Evolutionary conservation across 2,329 filamentous ascomycete species (phyloP).

Genomic region (Ceratocystis smalleyi): DNA sequence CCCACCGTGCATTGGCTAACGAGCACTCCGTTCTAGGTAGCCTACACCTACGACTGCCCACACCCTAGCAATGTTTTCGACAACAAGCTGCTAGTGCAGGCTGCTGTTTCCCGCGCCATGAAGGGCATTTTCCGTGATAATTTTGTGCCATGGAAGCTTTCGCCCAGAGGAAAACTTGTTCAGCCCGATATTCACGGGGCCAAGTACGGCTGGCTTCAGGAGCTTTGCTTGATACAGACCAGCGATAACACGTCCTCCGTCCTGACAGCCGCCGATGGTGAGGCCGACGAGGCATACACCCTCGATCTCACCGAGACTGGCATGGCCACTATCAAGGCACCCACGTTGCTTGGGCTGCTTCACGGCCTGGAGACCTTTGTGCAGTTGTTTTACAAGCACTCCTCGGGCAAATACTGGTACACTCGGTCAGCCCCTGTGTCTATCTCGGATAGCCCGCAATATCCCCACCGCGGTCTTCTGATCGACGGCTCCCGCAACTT

Average conservation of each 20-base stretch:
- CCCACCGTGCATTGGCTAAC: background rate
- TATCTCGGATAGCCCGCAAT: conserved; percentile 60
- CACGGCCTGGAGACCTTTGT: conserved; percentile 61
- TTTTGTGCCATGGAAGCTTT: conserved; percentile 66
- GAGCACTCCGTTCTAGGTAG: conserved; percentile 27
- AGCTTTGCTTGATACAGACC: conserved; percentile 48
- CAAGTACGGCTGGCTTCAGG: conserved; percentile 31
- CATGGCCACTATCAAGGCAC: conserved; percentile 45
- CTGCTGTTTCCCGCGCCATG: conserved; percentile 43
- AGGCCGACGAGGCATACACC: conserved; percentile 62
- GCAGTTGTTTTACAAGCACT: conserved; percentile 65
- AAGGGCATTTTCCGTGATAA: conserved; percentile 49
- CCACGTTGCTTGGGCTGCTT: conserved; percentile 52
- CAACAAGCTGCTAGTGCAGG: conserved; percentile 40
- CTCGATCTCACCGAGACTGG: conserved; percentile 45
- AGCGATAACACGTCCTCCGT: conserved; percentile 35
- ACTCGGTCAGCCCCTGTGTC: conserved; percentile 53
- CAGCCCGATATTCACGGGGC: conserved; percentile 39
- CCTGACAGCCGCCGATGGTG: conserved; percentile 44
- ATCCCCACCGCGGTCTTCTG: conserved; percentile 62
- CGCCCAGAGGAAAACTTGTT: conserved; percentile 45
- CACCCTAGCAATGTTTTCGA: conserved; percentile 28
- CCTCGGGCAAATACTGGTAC: conserved; percentile 43
- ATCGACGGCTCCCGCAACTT: conserved; percentile 63
- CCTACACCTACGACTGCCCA: conserved; percentile 32